A percentile compares a stretch with the other conserved stretches of the same genome.
Conservation (phyloP, 495 filamentous ascomycete genomes). For the Cercophora scortea region DNA sequence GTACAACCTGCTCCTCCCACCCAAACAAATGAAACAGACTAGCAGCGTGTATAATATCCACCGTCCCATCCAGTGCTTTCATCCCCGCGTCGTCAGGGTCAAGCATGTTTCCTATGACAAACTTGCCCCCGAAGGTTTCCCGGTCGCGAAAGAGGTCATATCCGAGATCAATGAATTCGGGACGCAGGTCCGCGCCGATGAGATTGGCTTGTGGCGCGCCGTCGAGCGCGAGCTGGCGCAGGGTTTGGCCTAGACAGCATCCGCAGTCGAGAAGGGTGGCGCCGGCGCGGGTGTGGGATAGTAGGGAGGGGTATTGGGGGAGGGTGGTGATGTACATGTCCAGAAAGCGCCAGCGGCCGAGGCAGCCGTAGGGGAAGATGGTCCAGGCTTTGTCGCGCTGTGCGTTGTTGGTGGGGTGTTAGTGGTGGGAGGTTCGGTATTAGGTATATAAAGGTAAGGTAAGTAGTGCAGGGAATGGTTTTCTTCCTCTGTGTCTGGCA, state of each 20-base stretch:
- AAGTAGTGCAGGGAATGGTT: too few species aligned
- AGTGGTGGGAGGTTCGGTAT: neutral
- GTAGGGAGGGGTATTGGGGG: slow-evolving; percentile 15
- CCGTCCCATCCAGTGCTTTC: slow-evolving; percentile 26
- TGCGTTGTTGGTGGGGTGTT: neutral
- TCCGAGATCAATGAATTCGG: slow-evolving; percentile 44
- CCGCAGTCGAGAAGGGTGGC: slow-evolving; percentile 40
- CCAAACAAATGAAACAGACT: slow-evolving; percentile 56
- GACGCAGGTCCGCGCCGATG: slow-evolving; percentile 38
- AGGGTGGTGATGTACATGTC: slow-evolving; percentile 25
- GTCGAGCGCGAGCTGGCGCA: slow-evolving; percentile 35
- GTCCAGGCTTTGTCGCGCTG: neutral
- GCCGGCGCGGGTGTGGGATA: slow-evolving; percentile 14
- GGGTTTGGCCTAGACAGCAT: slow-evolving; percentile 43
- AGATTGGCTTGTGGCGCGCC: slow-evolving; percentile 33
- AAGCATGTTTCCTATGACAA: slow-evolving; percentile 47
- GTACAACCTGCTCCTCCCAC: slow-evolving; percentile 42
- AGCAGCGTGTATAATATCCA: slow-evolving; percentile 49
- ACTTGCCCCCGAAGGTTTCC: slow-evolving; percentile 33
- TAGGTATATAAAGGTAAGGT: too few species aligned
- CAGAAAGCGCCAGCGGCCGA: slow-evolving; percentile 33
- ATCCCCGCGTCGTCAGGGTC: slow-evolving; percentile 22
- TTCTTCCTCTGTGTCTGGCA: too few species aligned
- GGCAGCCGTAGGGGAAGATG: slow-evolving; percentile 27
- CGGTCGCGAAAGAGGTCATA: slow-evolving; percentile 45